A percentile compares a stretch with the other conserved stretches of the same genome.
Conservation (phyloP, 202 grass and related monocot genomes). For the Saccharum hybrid region DNA sequence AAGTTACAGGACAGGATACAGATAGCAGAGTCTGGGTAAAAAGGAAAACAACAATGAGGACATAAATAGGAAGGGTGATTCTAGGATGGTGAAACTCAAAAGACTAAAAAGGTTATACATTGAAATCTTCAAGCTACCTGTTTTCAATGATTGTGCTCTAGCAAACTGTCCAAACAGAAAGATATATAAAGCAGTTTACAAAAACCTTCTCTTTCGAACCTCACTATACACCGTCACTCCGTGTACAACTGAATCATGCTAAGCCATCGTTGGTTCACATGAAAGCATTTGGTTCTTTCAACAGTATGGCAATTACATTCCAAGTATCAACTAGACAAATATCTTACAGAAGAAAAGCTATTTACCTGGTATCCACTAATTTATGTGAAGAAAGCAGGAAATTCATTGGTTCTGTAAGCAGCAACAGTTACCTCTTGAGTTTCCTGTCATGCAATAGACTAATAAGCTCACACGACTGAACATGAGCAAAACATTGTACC, state of each 20-base stretch:
- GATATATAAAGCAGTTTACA: not conserved
- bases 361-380: slow-evolving; percentile 84
- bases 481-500: slow-evolving; percentile 14
- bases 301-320: not conserved
- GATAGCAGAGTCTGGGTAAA: not conserved
- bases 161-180: not conserved
- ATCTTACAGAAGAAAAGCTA: slow-evolving; percentile 31
- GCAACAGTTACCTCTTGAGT: slow-evolving; percentile 91
- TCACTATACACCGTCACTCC: not conserved
- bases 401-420: slow-evolving; percentile 82
- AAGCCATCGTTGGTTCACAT: not conserved
- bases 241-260: not conserved
- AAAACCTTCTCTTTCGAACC: not conserved
- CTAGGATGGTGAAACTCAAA: not conserved
- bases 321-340: not conserved
- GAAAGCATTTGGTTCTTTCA: slow-evolving; percentile 7
- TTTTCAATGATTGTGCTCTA: not conserved
- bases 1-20: not conserved
- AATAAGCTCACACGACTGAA: slow-evolving; percentile 6
- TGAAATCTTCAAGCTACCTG: not conserved
- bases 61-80: not conserved
- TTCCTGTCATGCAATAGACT: slow-evolving; percentile 61
- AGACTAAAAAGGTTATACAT: not conserved
- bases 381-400: slow-evolving; percentile 92
- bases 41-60: not conserved